Conservation (phyloP, 2,329 filamentous ascomycete genomes). For the Phialophora expanda region DNA sequence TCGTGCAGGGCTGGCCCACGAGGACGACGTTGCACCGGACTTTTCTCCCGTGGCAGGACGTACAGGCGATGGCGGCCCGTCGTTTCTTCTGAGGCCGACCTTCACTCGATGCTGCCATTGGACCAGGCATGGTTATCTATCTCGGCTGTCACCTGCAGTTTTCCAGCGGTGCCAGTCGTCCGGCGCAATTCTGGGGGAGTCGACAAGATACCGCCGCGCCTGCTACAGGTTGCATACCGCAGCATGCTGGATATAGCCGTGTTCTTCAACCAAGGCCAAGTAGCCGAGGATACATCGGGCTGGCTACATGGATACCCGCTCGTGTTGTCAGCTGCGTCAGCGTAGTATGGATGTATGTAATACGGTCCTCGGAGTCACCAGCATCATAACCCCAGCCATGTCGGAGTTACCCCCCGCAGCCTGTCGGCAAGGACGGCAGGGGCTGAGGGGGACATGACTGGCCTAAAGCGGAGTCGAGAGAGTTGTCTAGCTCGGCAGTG, state of each 20-base stretch:
- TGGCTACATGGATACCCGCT: not conserved
- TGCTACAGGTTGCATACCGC: not conserved
- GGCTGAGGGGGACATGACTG: not conserved
- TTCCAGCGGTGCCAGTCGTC: not conserved
- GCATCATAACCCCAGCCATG: not conserved
- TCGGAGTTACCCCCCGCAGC: not conserved
- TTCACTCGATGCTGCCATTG: not conserved
- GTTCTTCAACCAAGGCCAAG: not conserved
- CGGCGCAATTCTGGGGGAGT: not conserved
- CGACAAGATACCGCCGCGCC: not conserved
- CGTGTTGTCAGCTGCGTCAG: not conserved
- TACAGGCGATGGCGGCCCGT: constrained; percentile 57
- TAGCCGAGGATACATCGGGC: not conserved
- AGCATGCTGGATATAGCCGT: not conserved
- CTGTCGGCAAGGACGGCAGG: not conserved
- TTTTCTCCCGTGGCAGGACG: constrained; percentile 59
- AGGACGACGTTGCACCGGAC: constrained; percentile 59
- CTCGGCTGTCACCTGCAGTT: not conserved
- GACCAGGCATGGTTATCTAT: not conserved
- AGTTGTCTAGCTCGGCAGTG: not conserved
- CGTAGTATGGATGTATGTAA: not conserved
- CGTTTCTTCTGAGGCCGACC: constrained; percentile 13
- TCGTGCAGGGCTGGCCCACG: constrained; percentile 48
- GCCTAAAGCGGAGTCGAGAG: not conserved
- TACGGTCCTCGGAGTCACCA: not conserved